Evolutionary conservation across 139 green algal species (phyloP).

Genomic region (Picochlorum sp.): DNA sequence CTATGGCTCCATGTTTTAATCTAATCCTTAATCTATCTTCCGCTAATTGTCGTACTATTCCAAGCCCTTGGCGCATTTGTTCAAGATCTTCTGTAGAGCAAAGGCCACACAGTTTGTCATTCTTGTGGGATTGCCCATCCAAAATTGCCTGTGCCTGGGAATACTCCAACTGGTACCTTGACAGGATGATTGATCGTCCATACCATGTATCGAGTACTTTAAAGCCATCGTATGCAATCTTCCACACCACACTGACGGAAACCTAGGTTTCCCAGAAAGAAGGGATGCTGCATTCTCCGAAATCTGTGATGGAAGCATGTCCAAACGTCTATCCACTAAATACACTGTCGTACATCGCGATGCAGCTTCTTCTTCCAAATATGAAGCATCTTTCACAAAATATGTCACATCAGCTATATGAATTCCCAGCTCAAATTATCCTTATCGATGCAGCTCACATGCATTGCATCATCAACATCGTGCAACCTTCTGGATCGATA

Average conservation of each 20-base stretch:
- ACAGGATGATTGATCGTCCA: slow-evolving; percentile 69
- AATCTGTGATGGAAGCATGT: slow-evolving; percentile 80
- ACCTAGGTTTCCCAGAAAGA: slow-evolving; percentile 64
- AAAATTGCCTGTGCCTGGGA: slow-evolving; percentile 77
- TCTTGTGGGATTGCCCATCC: slow-evolving; percentile 32
- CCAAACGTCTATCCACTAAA: slow-evolving; percentile 55
- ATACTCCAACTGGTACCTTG: slow-evolving; percentile 86
- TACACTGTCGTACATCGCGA: slow-evolving; percentile 49
- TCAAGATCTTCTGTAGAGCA: slow-evolving; percentile 48
- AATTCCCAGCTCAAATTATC: slow-evolving; percentile 58
- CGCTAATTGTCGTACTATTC: slow-evolving; percentile 59
- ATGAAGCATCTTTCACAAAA: slow-evolving; percentile 57
- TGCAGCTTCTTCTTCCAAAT: slow-evolving; percentile 71
- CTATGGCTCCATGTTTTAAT: slow-evolving; percentile 50
- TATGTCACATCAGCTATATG: slow-evolving; percentile 86
- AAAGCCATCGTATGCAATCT: slow-evolving; percentile 45
- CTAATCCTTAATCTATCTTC: slow-evolving; percentile 32
- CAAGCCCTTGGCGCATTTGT: slow-evolving; percentile 51
- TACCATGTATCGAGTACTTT: slow-evolving; percentile 42
- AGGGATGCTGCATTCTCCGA: slow-evolving; percentile 82
- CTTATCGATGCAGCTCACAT: slow-evolving; percentile 29
- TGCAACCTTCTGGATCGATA: slow-evolving; percentile 72
- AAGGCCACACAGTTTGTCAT: slow-evolving; percentile 23
- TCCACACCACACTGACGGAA: slow-evolving; percentile 86
- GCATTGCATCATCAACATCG: slow-evolving; percentile 80